phyloP scores from a whole-genome alignment of 345 rosid genomes.

The Durio zibethinus region DNA sequence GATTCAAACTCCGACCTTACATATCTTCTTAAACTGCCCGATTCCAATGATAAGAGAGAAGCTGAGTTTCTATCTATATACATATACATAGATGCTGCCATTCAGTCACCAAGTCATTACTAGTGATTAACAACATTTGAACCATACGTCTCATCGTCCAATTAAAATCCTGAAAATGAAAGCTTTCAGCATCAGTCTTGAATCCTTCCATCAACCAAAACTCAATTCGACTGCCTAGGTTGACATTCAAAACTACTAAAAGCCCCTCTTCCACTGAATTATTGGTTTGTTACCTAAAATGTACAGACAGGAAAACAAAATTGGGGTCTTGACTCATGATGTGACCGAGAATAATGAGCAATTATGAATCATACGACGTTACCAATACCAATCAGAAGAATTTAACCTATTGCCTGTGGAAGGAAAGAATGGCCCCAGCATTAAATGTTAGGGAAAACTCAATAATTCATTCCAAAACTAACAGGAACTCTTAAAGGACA shows the following conservation, averaged over 20 bases:
- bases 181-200: background rate
- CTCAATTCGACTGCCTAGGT: background rate
- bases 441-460: background rate
- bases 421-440: background rate
- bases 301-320: background rate
- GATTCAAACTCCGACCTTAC: no score
- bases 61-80: no score
- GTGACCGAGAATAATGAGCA: background rate
- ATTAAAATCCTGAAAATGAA: background rate
- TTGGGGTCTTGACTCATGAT: background rate
- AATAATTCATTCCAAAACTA: background rate
- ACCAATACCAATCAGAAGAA: background rate
- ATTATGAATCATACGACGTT: background rate
- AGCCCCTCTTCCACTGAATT: background rate
- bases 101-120: background rate
- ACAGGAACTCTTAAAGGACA: background rate
- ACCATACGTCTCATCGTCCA: background rate
- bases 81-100: no score
- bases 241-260: background rate
- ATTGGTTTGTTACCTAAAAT: background rate
- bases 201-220: background rate
- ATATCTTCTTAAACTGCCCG: no score
- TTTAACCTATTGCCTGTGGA: background rate
- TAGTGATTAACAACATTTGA: constrained; percentile 54
- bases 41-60: no score